phyloP scores from a whole-genome alignment of 305 asterid genomes.

The Fraxinus ornus region DNA sequence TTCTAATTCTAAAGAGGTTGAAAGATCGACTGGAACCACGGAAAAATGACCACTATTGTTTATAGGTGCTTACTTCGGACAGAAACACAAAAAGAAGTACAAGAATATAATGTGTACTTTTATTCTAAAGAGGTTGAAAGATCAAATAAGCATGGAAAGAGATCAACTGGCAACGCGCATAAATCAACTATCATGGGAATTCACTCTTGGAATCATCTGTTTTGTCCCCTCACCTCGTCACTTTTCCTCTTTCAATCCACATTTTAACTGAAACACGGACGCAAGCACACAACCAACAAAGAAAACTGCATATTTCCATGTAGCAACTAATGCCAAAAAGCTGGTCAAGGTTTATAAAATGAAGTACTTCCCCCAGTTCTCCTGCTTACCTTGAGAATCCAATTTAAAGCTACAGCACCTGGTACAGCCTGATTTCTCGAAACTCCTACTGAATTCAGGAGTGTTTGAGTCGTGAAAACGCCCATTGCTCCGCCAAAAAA shows the following conservation, averaged over 20 bases:
- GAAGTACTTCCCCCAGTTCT: background rate
- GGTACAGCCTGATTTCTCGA: conserved; percentile 52
- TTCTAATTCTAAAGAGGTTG: background rate
- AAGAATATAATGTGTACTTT: background rate
- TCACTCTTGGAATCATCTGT: background rate
- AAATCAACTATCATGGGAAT: background rate
- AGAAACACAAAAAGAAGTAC: background rate
- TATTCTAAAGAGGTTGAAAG: background rate
- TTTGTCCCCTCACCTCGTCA: background rate
- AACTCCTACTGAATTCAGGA: conserved; percentile 75
- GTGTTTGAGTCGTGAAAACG: conserved; percentile 88
- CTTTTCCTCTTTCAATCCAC: background rate
- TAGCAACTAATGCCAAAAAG: conserved; percentile 2
- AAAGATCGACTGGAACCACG: background rate
- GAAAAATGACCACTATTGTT: background rate
- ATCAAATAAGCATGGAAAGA: background rate
- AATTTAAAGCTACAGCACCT: conserved; percentile 86
- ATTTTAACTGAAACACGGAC: background rate
- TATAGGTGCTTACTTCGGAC: background rate
- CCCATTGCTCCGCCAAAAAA: conserved; percentile 98
- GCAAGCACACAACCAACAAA: background rate
- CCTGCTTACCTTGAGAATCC: conserved; percentile 84
- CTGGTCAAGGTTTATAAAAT: background rate
- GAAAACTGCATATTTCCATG: background rate
- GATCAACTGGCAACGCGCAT: background rate